Percentiles rank a stretch among this genome's conserved stretches.
These are phyloP conservation scores for Tetrahymena thermophila DNA, from an alignment of 73 alveolate genomes.

Conservation along the genomic window DNA sequence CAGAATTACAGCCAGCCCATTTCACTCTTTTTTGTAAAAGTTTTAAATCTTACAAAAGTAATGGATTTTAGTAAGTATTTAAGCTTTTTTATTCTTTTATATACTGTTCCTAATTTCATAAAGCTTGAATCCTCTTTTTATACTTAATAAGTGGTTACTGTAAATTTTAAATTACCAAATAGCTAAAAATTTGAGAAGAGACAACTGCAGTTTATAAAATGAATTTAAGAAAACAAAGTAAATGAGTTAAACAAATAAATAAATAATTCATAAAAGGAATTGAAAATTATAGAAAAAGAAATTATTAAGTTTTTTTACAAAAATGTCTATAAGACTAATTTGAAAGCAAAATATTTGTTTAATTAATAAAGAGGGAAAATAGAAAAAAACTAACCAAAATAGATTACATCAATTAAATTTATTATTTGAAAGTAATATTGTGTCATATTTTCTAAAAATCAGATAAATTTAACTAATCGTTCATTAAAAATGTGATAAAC, in stretches of 20 bases:
- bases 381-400: neutral
- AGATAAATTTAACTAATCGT: too few species aligned
- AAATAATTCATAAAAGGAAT: neutral
- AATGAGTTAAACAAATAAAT: neutral
- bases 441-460: neutral
- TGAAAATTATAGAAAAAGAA: neutral
- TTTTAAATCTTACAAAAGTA: neutral
- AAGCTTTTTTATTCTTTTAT: neutral
- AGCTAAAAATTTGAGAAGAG: too few species aligned
- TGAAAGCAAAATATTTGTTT: too few species aligned
- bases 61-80: neutral
- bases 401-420: neutral
- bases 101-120: neutral
- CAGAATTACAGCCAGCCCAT: neutral
- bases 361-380: neutral
- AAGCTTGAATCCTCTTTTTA: neutral
- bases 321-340: too few species aligned
- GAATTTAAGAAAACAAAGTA: neutral
- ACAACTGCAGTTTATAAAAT: too few species aligned
- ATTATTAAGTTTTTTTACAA: neutral
- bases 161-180: too few species aligned
- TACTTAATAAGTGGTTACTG: neutral
- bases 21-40: neutral
- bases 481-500: neutral
- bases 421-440: neutral